Base-by-base conservation (phyloP, 73 alveolate species). In the Durusdinium trenchii region DNA sequence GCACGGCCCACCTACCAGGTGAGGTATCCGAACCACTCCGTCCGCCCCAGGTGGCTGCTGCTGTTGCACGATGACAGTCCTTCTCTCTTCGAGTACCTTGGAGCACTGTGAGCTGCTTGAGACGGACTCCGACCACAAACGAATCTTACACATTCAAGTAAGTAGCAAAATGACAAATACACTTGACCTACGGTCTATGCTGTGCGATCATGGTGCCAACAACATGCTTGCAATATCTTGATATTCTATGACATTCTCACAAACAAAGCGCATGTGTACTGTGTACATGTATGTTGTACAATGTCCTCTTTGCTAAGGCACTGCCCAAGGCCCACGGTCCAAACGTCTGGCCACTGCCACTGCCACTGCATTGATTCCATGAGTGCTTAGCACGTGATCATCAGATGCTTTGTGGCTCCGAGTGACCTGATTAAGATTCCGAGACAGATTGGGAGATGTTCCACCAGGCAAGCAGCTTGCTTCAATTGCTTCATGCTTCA, bases 21-120 rank as follows among this genome's bases (percentile, higher is more conserved):
- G 93, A 23, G 93, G 93, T 35, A 83, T 83, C 75, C 93, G 93
- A 47, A 83, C 93, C 14, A 83, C 26, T 50, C 73, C 93, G 43
- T 83, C 93, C n/a, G 48, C 73, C 67, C 90, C 90, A 35, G 93
- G 48, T 35, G 93, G 93, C 36, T 83, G 93, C 73, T 83, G 93
- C 28, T 26, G 75, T 2, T 43, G 93, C 48, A 83, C 93, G 38
- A 83, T 51, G 52, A 51, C 93, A 14, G 40, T 48, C 35, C 26
- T 83, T 83, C 93, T 47, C 93, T 83, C 93, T 38, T 50, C 71
- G 20, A 83, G 75, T 51, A 83, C 93, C 93, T 83, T 9, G 20
- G 64, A n/a, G n/a, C n/a, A n/a, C n/a, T n/a, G n/a, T n/a, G n/a
- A n/a, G n/a, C n/a, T n/a, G n/a, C n/a, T n/a, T n/a, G n/a, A n/a